Conservation (phyloP, 768 basidiomycete genomes). For the Lentinula lateritia region DNA sequence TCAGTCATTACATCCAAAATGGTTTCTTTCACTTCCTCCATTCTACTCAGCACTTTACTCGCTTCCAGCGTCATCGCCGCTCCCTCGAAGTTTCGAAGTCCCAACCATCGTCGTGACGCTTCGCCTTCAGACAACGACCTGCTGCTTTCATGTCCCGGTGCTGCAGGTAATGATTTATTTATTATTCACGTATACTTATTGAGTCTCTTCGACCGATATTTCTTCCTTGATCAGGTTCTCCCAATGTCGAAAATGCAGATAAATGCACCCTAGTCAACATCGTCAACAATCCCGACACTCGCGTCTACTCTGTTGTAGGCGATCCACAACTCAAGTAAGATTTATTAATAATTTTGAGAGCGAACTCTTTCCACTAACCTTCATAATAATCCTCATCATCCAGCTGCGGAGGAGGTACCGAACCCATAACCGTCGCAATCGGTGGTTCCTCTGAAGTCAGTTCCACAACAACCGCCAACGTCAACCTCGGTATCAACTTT, state of each 20-base stretch:
- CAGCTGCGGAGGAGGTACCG: conserved; percentile 8
- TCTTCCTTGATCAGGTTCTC: conserved; percentile 1
- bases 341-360: too few species aligned
- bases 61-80: not conserved
- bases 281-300: conserved; percentile 8
- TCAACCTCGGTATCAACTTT: conserved; percentile 4
- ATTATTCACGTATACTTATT: not conserved
- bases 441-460: not conserved
- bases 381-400: not conserved
- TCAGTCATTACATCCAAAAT: not conserved
- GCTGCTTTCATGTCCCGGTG: conserved; percentile 1
- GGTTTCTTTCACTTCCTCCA: not conserved
- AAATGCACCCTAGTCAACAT: conserved; percentile 9
- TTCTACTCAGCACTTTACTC: not conserved
- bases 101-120: not conserved
- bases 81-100: not conserved
- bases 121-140: conserved; percentile 2
- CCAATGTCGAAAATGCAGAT: conserved; percentile 6
- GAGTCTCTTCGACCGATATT: not conserved
- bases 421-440: not conserved
- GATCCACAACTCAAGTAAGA: conserved; percentile 5
- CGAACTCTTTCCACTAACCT: too few species aligned
- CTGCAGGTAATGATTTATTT: not conserved
- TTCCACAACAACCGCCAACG: not conserved
- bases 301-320: not conserved